These are phyloP conservation scores for Stenogyne calaminthoides DNA, from an alignment of 305 asterid genomes.

Conservation along the genomic window DNA sequence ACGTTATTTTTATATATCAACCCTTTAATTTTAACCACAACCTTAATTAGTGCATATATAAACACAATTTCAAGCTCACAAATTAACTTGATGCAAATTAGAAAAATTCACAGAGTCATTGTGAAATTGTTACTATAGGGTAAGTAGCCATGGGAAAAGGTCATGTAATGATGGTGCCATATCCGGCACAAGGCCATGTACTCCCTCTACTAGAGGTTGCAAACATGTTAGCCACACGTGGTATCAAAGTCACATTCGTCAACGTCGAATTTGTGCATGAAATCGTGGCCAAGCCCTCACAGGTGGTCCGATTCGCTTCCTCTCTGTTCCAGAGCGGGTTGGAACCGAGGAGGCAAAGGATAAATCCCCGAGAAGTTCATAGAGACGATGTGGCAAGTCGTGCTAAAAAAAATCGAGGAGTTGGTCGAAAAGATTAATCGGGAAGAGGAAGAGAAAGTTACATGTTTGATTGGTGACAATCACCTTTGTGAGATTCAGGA, in stretches of 20 bases:
- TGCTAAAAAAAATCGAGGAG: constrained; percentile 44
- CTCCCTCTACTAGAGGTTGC: constrained; percentile 31
- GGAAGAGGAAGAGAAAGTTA: constrained; percentile 16
- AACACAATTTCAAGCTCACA: too few species aligned
- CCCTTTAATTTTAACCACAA: too few species aligned
- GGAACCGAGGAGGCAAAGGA: constrained; percentile 37
- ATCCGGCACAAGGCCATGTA: not conserved
- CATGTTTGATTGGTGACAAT: constrained; percentile 37
- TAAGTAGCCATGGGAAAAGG: not conserved
- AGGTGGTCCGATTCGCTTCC: constrained; percentile 28
- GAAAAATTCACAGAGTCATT: too few species aligned
- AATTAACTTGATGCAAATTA: too few species aligned
- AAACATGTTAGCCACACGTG: constrained; percentile 38
- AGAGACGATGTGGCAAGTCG: constrained; percentile 35
- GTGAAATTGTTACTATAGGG: too few species aligned
- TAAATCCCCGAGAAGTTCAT: constrained; percentile 43
- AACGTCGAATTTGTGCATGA: constrained; percentile 42
- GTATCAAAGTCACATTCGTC: constrained; percentile 47
- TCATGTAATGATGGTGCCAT: too few species aligned
- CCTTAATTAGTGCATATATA: too few species aligned
- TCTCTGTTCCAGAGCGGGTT: constrained; percentile 48
- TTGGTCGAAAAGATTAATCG: constrained; percentile 31
- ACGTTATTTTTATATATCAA: too few species aligned
- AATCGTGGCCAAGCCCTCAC: constrained; percentile 27
- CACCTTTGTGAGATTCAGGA: constrained; percentile 28